These are phyloP conservation scores for Talaromyces islandicus DNA, from an alignment of 2,329 filamentous ascomycete species.

Conservation along the genomic window DNA sequence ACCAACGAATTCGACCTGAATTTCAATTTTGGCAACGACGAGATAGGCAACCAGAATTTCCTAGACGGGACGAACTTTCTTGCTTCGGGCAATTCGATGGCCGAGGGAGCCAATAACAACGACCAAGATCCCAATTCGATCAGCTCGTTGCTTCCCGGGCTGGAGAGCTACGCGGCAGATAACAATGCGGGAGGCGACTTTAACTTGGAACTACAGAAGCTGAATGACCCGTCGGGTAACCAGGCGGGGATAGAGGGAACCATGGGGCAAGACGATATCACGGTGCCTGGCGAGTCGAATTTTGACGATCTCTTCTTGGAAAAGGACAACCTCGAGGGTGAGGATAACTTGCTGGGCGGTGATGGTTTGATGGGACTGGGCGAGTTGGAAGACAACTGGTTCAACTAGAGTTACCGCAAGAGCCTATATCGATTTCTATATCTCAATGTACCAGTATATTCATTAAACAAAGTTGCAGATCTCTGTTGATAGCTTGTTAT, in stretches of 20 bases:
- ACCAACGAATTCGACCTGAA: conserved; percentile 34
- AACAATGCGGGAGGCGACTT: conserved; percentile 30
- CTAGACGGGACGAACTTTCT: conserved; percentile 29
- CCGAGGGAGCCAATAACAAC: conserved; percentile 9
- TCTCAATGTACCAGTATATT: neutral
- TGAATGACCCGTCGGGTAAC: conserved; percentile 13
- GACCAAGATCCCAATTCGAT: conserved; percentile 16
- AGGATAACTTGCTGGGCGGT: conserved; percentile 30
- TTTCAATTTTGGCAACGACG: conserved; percentile 36
- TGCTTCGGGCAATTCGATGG: conserved; percentile 13
- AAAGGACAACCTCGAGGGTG: conserved; percentile 29
- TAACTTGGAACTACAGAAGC: conserved; percentile 30
- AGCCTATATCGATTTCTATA: neutral
- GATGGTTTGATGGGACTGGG: conserved; percentile 33
- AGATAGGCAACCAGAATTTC: conserved; percentile 32
- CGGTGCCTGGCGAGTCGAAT: conserved; percentile 36
- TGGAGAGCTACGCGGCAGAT: conserved; percentile 26
- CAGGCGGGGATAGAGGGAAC: conserved; percentile 12
- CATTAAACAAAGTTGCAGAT: too few relatives aligned
- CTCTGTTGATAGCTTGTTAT: too few relatives aligned
- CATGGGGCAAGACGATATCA: conserved; percentile 26
- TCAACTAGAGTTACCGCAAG: neutral
- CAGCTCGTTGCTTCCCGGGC: conserved; percentile 22
- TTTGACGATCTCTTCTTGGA: conserved; percentile 43
- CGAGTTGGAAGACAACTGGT: conserved; percentile 26